Evolutionary conservation across 305 asterid species (phyloP).

Genomic region (Withania somnifera): DNA sequence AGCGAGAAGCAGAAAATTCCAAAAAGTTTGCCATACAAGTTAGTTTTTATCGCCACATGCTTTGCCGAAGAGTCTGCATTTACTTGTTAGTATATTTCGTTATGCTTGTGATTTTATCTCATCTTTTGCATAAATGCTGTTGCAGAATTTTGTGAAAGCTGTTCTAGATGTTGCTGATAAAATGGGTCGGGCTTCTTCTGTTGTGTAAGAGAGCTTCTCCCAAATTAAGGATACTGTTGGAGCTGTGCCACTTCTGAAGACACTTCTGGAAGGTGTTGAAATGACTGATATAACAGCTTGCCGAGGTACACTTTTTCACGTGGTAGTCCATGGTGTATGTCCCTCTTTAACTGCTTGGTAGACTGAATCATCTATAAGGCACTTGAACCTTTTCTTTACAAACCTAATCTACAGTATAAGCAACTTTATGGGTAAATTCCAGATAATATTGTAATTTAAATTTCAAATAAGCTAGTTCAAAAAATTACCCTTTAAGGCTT

Average conservation of each 20-base stretch:
- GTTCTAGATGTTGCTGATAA: slow-evolving; percentile 92
- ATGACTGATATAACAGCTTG: slow-evolving; percentile 95
- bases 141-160: slow-evolving; percentile 70
- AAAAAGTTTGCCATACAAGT: slow-evolving; percentile 94
- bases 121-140: slow-evolving; percentile 9
- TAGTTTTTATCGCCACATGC: neutral
- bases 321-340: neutral
- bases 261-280: slow-evolving; percentile 92
- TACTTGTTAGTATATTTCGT: neutral
- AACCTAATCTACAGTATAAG: neutral
- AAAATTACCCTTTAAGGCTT: neutral
- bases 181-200: slow-evolving; percentile 82
- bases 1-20: slow-evolving; percentile 79
- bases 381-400: neutral
- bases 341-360: neutral
- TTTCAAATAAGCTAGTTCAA: neutral
- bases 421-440: neutral
- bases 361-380: neutral
- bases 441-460: neutral
- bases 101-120: neutral
- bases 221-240: slow-evolving; percentile 58
- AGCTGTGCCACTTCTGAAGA: slow-evolving; percentile 68
- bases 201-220: slow-evolving; percentile 70
- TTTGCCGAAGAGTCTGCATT: neutral
- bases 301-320: slow-evolving; percentile 46